A percentile compares a stretch with the other conserved stretches of the same genome.
phyloP scores from a whole-genome alignment of 1,139 yeast genomes.

The Nakaseomyces bracarensis region DNA sequence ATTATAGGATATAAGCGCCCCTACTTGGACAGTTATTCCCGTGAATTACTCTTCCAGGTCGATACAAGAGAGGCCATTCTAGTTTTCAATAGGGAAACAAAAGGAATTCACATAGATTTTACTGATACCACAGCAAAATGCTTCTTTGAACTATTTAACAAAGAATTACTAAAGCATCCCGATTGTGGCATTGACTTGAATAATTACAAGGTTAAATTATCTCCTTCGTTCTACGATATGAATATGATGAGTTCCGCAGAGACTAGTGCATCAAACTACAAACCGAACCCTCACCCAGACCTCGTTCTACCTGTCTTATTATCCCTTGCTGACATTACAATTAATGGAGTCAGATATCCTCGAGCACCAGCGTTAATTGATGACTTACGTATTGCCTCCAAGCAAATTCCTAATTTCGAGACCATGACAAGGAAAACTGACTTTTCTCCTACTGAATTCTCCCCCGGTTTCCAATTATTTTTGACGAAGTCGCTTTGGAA shows the following conservation, averaged over 20 bases:
- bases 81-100: constrained; percentile 24
- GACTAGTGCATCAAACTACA: constrained; percentile 6
- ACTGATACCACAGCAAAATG: constrained; percentile 28
- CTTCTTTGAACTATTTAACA: constrained; percentile 24
- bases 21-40: constrained; percentile 41
- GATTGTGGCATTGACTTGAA: constrained; percentile 12
- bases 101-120: constrained; percentile 28
- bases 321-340: constrained; percentile 18
- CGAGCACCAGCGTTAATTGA: constrained; percentile 19
- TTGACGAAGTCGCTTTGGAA: constrained; percentile 29
- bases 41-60: constrained; percentile 53
- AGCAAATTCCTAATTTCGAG: constrained; percentile 5
- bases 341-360: constrained; percentile 22
- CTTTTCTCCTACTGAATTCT: constrained; percentile 4
- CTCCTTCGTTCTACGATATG: constrained; percentile 7
- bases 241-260: constrained; percentile 1
- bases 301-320: constrained; percentile 25
- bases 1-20: constrained; percentile 48
- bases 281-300: constrained; percentile 6
- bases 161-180: constrained; percentile 13
- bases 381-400: constrained; percentile 11
- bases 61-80: constrained; percentile 29
- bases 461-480: constrained; percentile 21
- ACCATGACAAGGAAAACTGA: constrained; percentile 6
- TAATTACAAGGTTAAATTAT: constrained; percentile 10